Evolutionary conservation across 768 basidiomycete genomes (phyloP).

Genomic region (Rhizopogon rudus): DNA sequence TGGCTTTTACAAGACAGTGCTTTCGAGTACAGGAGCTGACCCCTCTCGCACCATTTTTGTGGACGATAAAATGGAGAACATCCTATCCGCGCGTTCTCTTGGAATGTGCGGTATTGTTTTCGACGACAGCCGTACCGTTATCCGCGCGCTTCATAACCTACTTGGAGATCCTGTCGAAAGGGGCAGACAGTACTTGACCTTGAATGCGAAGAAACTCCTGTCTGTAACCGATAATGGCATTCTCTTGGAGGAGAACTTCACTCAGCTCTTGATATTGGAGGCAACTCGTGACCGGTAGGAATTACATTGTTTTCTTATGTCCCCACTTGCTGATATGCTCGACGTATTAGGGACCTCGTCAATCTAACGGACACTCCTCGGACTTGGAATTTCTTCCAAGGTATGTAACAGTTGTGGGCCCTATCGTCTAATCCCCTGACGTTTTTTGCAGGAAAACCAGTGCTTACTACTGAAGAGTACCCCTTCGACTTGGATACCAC

Average conservation of each 20-base stretch:
- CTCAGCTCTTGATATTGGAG: conserved; percentile 55
- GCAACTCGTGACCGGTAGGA: conserved; percentile 40
- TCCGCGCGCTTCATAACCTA: conserved; percentile 41
- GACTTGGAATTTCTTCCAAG: conserved; percentile 54
- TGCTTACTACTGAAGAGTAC: conserved; percentile 37
- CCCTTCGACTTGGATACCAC: conserved; percentile 58
- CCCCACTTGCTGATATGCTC: neutral
- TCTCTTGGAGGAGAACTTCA: conserved; percentile 47
- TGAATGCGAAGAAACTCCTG: conserved; percentile 34
- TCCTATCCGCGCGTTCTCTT: conserved; percentile 50
- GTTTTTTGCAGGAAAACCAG: conserved; percentile 25
- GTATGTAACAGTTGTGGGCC: conserved; percentile 13
- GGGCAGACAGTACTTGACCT: conserved; percentile 35
- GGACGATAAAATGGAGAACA: conserved; percentile 58
- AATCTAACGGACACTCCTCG: conserved; percentile 33
- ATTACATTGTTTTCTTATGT: neutral
- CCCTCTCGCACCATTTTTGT: conserved; percentile 48
- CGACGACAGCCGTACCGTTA: conserved; percentile 35
- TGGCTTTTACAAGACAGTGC: conserved; percentile 46
- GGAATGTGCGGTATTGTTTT: conserved; percentile 54
- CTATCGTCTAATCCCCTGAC: neutral
- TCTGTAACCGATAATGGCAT: conserved; percentile 42
- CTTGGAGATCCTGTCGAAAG: conserved; percentile 42
- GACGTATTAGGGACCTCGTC: conserved; percentile 35
- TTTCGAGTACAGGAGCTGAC: conserved; percentile 38